These are phyloP conservation scores for Boechera retrofracta DNA, from an alignment of 345 rosid species.

Conservation along the genomic window DNA sequence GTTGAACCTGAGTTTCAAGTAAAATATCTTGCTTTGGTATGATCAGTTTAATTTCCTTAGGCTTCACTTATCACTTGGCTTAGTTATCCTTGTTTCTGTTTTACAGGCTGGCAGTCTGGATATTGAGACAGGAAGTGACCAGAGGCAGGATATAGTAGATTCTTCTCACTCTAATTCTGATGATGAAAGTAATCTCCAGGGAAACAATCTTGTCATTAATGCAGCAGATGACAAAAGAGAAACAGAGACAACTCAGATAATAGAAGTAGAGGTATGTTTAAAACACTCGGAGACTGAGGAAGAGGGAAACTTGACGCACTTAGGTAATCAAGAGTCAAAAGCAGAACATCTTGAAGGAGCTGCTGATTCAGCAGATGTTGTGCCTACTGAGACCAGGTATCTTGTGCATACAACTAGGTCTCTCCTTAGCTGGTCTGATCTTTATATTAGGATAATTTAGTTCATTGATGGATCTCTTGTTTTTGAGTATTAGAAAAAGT, in stretches of 20 bases:
- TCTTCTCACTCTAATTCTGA: neutral
- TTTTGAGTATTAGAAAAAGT: neutral
- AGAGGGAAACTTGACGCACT: neutral
- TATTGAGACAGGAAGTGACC: constrained; percentile 4
- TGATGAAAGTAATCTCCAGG: constrained; percentile 9
- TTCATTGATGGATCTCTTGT: constrained; percentile 19
- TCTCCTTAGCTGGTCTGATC: constrained; percentile 14
- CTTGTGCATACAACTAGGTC: constrained; percentile 7
- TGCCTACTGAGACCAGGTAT: constrained; percentile 40
- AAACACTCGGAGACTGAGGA: constrained; percentile 13
- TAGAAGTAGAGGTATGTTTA: constrained; percentile 1
- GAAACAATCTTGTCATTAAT: constrained; percentile 1
- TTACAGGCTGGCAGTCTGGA: constrained; percentile 19
- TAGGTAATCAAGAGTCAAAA: constrained; percentile 31
- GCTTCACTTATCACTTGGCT: constrained; percentile 15
- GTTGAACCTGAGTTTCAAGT: constrained; percentile 20
- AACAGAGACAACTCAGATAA: neutral
- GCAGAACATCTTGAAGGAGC: constrained; percentile 21
- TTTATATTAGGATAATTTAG: neutral
- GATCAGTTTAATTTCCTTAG: neutral
- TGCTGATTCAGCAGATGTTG: constrained; percentile 11
- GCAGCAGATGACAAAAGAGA: constrained; percentile 1
- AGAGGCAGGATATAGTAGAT: neutral
- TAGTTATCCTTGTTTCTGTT: neutral
- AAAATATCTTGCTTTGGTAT: constrained; percentile 5